Evolutionary conservation across 495 filamentous ascomycete species (phyloP).

Genomic region (Xylaria scruposa): DNA sequence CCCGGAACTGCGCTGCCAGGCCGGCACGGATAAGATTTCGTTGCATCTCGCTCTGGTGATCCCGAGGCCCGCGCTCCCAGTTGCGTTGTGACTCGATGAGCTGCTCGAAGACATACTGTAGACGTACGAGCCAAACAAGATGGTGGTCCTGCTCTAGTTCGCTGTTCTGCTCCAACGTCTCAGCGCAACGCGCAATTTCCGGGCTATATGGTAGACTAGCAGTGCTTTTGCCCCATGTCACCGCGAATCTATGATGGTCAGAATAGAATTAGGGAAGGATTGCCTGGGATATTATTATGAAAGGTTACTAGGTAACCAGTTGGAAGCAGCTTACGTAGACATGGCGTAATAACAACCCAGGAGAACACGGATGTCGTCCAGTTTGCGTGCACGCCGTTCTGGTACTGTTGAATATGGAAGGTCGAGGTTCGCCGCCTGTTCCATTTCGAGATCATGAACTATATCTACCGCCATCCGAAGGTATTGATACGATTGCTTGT

Average conservation of each 20-base stretch:
- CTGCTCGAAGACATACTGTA: constrained; percentile 48
- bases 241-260: constrained; percentile 36
- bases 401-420: constrained; percentile 22
- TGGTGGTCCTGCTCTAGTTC: constrained; percentile 41
- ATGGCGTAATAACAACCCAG: constrained; percentile 46
- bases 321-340: constrained; percentile 41
- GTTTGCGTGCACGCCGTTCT: constrained; percentile 29
- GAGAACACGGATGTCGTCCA: constrained; percentile 49
- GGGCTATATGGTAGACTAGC: constrained; percentile 38
- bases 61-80: constrained; percentile 32
- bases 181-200: constrained; percentile 45
- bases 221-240: constrained; percentile 42
- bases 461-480: constrained; percentile 56
- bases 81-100: constrained; percentile 39
- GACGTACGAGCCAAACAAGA: constrained; percentile 50
- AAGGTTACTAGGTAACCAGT: background rate
- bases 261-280: background rate
- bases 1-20: constrained; percentile 49
- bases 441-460: constrained; percentile 50
- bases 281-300: constrained; percentile 2
- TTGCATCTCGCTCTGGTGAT: constrained; percentile 44
- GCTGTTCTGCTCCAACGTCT: constrained; percentile 42
- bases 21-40: constrained; percentile 48
- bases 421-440: constrained; percentile 42
- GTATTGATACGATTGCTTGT: constrained; percentile 51